Evolutionary conservation across 1,139 yeast genomes (phyloP).

Genomic region (Casaregolazyma suthepensis): DNA sequence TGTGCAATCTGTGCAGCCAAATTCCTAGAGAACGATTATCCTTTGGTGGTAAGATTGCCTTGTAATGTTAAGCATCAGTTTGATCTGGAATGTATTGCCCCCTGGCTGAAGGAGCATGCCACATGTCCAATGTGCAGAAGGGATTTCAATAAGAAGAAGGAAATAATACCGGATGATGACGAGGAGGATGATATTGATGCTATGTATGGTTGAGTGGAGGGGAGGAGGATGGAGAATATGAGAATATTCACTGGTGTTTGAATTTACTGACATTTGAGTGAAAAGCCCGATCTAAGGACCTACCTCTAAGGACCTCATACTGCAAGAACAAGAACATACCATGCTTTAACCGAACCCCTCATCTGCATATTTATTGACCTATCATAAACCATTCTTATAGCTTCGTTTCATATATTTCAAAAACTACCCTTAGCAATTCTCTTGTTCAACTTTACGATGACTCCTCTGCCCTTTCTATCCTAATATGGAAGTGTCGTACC

Average conservation of each 20-base stretch:
- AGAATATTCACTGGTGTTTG: not conserved
- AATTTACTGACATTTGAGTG: too few relatives aligned
- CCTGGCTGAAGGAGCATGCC: slow-evolving; percentile 74
- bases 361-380: not conserved
- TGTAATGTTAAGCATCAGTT: slow-evolving; percentile 67
- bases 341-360: too few relatives aligned
- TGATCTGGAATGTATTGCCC: slow-evolving; percentile 85
- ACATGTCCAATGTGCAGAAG: slow-evolving; percentile 88
- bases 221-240: too few relatives aligned
- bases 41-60: slow-evolving; percentile 74
- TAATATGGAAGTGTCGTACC: not conserved
- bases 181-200: slow-evolving; percentile 50
- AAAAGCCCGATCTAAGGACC: too few relatives aligned
- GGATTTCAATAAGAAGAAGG: slow-evolving; percentile 51
- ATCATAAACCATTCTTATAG: not conserved
- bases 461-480: not conserved
- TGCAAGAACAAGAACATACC: too few relatives aligned
- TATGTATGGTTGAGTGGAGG: slow-evolving; percentile 7
- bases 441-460: not conserved
- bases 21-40: slow-evolving; percentile 67
- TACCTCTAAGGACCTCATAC: too few relatives aligned
- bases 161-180: slow-evolving; percentile 59
- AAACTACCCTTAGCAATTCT: not conserved
- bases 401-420: not conserved
- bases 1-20: slow-evolving; percentile 83